Base-by-base conservation (phyloP, 192 early-diverging fungal species). In the Backusella luteola region DNA sequence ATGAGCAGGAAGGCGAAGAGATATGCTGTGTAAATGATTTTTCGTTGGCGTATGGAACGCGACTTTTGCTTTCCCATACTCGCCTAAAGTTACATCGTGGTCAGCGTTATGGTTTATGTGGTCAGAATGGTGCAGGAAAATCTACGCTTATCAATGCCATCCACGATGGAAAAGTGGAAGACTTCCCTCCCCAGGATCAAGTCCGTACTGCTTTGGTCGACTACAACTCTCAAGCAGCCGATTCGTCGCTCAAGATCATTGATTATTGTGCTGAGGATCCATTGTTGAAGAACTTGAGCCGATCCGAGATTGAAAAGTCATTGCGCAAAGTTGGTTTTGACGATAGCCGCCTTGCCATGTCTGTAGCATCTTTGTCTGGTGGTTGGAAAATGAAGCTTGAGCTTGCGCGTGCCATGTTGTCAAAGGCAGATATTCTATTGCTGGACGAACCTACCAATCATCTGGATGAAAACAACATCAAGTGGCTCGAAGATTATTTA, bases 381-480 rank as follows among this genome's bases (percentile, higher is more conserved):
- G 94, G 94, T 66, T 95, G 94, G 94, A 92, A 93, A 80, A 95
- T 95, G 94, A 94, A 93, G 85, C 86, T 94, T 69, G 92, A 90
- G 79, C 82, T 95, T 66, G 93, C 93, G 6, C 89, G 92, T 80
- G 93, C 94, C 21, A 91, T 95, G 89, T 77, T 95, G 44, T 84
- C 88, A 77, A 91, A 94, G 36, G 94, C 96, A 7, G 95, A 95
- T 73, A 91, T 98, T 34, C 85, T 98, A 56, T 88, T 98, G 46
- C 84, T 98, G 67, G 96, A 98, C 83, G 96, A 98, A 85, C 96
- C 96, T 26, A 98, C 94, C 14, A 95, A 95, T 81, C 94, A 95
- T 79, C 85, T 95, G 90, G 94, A 95, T 78, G 88, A 91, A n/a
- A 78, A 73, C 38, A 93, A 93, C 76, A 87, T 94, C 67, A 89